Percentiles rank a stretch among this genome's conserved stretches.
Conservation (phyloP, 805 yeast genomes). For the Yarrowia sp. region DNA sequence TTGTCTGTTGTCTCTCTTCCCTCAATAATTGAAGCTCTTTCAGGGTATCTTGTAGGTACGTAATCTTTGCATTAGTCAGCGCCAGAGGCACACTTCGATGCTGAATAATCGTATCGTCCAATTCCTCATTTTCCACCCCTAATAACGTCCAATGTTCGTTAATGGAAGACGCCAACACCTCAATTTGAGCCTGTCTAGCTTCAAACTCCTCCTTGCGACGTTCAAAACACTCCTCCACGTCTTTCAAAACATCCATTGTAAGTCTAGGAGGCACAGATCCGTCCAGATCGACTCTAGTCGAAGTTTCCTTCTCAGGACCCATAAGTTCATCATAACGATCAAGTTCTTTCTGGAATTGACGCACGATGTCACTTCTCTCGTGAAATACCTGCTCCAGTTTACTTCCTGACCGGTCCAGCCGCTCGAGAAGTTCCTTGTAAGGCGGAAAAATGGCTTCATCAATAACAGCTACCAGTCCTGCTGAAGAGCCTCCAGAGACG, state of each 20-base stretch:
- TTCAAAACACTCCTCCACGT: not conserved
- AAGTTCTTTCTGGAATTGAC: not conserved
- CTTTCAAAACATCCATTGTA: not conserved
- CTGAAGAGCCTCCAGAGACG: not conserved
- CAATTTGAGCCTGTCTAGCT: not conserved
- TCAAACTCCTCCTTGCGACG: not conserved
- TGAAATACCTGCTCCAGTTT: constrained; percentile 13
- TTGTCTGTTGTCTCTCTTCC: not conserved
- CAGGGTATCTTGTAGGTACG: constrained; percentile 4
- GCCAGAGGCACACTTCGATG: constrained; percentile 3
- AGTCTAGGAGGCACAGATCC: constrained; percentile 6
- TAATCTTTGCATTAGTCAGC: not conserved
- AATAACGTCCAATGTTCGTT: constrained; percentile 11
- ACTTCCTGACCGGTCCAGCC: constrained; percentile 19
- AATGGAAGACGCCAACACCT: not conserved
- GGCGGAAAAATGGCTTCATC: constrained; percentile 1
- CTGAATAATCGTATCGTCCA: constrained; percentile 14
- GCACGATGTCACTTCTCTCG: not conserved
- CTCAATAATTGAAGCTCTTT: not conserved
- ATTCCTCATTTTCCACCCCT: constrained; percentile 9
- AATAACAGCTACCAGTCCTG: not conserved
- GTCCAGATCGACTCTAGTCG: constrained; percentile 7
- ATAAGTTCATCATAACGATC: not conserved
- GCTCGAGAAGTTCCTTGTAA: constrained; percentile 6
- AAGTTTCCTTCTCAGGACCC: not conserved